A percentile compares a stretch with the other conserved stretches of the same genome.
These are phyloP conservation scores for Esteya vermicola DNA, from an alignment of 2,329 filamentous ascomycete genomes.

Conservation along the genomic window DNA sequence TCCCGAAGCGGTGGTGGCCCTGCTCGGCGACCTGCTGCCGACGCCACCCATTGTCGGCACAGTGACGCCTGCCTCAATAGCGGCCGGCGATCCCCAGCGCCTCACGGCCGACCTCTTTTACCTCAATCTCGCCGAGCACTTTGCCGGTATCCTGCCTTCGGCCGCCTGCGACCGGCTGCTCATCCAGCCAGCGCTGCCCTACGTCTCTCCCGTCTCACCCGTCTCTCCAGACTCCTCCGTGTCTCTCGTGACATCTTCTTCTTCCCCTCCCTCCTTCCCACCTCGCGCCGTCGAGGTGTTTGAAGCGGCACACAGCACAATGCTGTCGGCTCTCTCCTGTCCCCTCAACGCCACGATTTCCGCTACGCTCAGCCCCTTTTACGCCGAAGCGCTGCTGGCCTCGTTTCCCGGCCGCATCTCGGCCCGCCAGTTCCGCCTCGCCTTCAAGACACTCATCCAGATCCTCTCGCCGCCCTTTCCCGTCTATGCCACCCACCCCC, in stretches of 20 bases:
- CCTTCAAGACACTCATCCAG: constrained; percentile 73
- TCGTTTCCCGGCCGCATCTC: constrained; percentile 71
- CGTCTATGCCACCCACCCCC: constrained; percentile 56
- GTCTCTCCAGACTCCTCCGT: constrained; percentile 20
- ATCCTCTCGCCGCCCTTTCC: constrained; percentile 69
- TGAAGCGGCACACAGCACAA: constrained; percentile 73
- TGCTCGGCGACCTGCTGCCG: constrained; percentile 47
- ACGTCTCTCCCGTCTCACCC: constrained; percentile 34
- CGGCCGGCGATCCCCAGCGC: constrained; percentile 53
- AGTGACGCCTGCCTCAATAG: constrained; percentile 39
- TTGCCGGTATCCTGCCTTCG: constrained; percentile 55
- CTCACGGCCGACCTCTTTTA: constrained; percentile 64
- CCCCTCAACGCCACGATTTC: constrained; percentile 63
- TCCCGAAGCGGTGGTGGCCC: constrained; percentile 47
- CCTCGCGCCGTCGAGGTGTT: constrained; percentile 48
- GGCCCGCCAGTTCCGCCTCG: constrained; percentile 73
- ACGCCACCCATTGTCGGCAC: constrained; percentile 22
- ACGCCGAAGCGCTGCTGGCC: constrained; percentile 66
- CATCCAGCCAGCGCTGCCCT: constrained; percentile 58
- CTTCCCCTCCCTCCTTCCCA: constrained; percentile 21
- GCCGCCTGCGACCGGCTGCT: constrained; percentile 58
- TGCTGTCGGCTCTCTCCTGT: constrained; percentile 66
- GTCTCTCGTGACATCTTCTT: too few relatives aligned
- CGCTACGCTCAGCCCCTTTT: constrained; percentile 61
- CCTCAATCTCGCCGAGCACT: constrained; percentile 73